Evolutionary conservation across 2,329 filamentous ascomycete genomes (phyloP).

Genomic region (Helminthosporium solani): DNA sequence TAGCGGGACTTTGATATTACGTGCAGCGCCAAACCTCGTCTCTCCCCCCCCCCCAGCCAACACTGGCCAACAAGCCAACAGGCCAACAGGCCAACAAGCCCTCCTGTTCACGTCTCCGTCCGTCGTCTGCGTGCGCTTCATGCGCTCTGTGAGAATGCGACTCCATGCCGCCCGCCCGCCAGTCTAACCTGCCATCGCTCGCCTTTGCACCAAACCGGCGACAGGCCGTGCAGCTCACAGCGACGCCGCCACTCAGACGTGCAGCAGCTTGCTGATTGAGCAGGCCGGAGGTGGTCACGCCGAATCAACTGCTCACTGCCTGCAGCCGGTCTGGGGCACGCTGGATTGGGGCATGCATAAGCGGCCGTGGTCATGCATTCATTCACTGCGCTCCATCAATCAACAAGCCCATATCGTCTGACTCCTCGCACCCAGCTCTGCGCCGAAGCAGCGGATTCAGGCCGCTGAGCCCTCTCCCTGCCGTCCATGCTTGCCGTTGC

Average conservation of each 20-base stretch:
- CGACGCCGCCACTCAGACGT: conserved; percentile 23
- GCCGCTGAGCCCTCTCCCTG: conserved; percentile 2
- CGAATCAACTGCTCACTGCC: conserved; percentile 32
- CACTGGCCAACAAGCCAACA: too few relatives aligned
- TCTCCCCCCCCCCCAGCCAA: too few relatives aligned
- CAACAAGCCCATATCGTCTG: conserved; percentile 37
- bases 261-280: conserved; percentile 33
- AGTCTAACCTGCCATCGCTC: conserved; percentile 24
- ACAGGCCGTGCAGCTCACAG: conserved; percentile 9
- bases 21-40: conserved; percentile 19
- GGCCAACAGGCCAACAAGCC: too few relatives aligned
- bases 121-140: too few relatives aligned
- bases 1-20: conserved; percentile 17
- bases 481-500: conserved; percentile 37
- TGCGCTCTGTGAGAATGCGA: conserved; percentile 5
- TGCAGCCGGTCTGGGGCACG: conserved; percentile 23
- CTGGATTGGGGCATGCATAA: conserved; percentile 30
- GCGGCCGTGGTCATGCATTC: conserved; percentile 41
- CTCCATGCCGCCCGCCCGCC: conserved; percentile 3
- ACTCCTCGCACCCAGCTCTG: conserved; percentile 20
- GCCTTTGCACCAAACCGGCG: conserved; percentile 22
- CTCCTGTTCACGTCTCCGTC: too few relatives aligned
- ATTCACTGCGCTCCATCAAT: conserved; percentile 22
- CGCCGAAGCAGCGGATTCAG: conserved; percentile 3
- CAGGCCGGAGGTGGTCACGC: conserved; percentile 26